Base-by-base conservation (phyloP, 306 rosid genomes). In the Sesbania bispinosa region DNA sequence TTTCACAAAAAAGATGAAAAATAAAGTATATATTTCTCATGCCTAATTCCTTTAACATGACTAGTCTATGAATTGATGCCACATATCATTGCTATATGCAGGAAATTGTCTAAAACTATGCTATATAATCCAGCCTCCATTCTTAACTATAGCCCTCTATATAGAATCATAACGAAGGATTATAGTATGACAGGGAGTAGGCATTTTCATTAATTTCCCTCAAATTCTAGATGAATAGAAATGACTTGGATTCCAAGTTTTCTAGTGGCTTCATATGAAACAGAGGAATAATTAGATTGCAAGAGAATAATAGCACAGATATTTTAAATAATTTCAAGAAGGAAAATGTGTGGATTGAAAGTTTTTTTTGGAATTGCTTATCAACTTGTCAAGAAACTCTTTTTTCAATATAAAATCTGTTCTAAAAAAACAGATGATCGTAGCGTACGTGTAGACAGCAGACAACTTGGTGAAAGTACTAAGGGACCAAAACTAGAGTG, bases 401-500 rank as follows among this genome's bases (percentile, higher is more conserved):
- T 20, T 43, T 4, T 27, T 48, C n/a, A n/a, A n/a, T n/a, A n/a
- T n/a, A 51, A 60, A 55, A 54, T 14, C 23, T 26, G 2, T 57
- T 14, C n/a, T 19, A 21, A 39, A 10, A 33, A 19, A 6, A 65
- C 58, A 69, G 29, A 29, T 52, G 33, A n/a, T n/a, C 36, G 54
- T 50, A 59, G 69, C 74, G 60, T 48, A 43, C 38, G 74, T 73
- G 69, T 75, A 82, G 65, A 83, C 74, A 80, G 73, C 42, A 77
- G 79, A 75, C 67, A 73, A 67, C 62, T 75, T 45, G 77, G 80
- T 77, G 78, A 41, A 48, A 73, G 72, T 7, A 42, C 38, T 16
- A 52, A 83, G 71, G 83, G 83, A 81, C 78, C 77, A 82, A 72
- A 58, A 53, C 39, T 24, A 21, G 54, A 74, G 62, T 58, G 77